A percentile compares a stretch with the other conserved stretches of the same genome.
These are phyloP conservation scores for Suillus subalutaceus DNA, from an alignment of 768 basidiomycete species.

Conservation along the genomic window DNA sequence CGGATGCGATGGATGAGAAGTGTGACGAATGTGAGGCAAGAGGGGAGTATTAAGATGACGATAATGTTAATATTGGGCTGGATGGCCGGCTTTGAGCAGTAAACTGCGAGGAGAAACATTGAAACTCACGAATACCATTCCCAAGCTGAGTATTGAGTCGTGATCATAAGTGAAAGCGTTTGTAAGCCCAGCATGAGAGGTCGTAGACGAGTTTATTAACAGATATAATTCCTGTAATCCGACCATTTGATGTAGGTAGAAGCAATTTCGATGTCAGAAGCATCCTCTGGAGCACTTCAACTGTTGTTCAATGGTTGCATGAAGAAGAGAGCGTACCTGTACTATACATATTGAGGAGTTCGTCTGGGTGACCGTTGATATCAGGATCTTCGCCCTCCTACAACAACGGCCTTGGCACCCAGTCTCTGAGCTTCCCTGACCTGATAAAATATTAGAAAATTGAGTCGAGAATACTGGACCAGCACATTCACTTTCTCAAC, in stretches of 20 bases:
- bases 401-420: conserved; percentile 88
- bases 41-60: conserved; percentile 88
- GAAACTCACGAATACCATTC: conserved; percentile 85
- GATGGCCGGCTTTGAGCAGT: conserved; percentile 15
- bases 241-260: conserved; percentile 88
- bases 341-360: conserved; percentile 90
- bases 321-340: conserved; percentile 56
- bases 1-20: conserved; percentile 89
- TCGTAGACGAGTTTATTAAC: conserved; percentile 75
- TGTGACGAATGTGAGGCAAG: conserved; percentile 85
- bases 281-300: conserved; percentile 59
- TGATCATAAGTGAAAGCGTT: conserved; percentile 77
- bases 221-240: conserved; percentile 71
- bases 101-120: conserved; percentile 4
- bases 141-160: conserved; percentile 81
- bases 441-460: conserved; percentile 16
- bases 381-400: conserved; percentile 82
- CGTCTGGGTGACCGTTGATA: conserved; percentile 67
- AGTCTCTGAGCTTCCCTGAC: conserved; percentile 64
- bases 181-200: conserved; percentile 76
- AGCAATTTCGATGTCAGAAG: conserved; percentile 81
- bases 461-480: conserved; percentile 22
- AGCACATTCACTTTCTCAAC: conserved; percentile 72
- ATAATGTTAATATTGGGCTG: conserved; percentile 84
- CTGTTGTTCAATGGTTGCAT: conserved; percentile 10